Conservation (phyloP, 257 asterid genomes). For the Oldenlandia corymbosa region DNA sequence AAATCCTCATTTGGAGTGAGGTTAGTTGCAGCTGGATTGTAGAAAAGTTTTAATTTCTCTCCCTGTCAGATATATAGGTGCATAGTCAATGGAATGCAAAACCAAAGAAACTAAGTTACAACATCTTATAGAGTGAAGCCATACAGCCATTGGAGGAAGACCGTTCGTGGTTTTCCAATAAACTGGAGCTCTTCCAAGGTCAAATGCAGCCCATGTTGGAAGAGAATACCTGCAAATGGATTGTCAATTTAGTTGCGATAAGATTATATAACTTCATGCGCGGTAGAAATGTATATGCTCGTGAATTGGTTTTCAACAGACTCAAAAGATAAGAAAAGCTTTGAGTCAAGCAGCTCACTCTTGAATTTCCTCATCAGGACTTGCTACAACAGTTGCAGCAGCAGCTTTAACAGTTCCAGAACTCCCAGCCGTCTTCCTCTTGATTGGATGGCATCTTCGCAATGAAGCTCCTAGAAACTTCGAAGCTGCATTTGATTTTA, state of each 20-base stretch:
- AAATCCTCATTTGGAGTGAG: constrained; percentile 55
- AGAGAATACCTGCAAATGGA: constrained; percentile 42
- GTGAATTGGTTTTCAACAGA: too few species aligned
- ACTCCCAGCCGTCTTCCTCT: constrained; percentile 28
- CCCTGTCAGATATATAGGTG: constrained; percentile 40
- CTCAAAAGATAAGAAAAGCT: neutral
- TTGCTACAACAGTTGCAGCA: constrained; percentile 44
- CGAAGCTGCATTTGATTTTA: constrained; percentile 34
- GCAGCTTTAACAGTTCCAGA: constrained; percentile 27
- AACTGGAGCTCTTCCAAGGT: constrained; percentile 78
- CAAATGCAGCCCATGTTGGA: constrained; percentile 85
- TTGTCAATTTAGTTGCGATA: neutral
- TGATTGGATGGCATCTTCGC: constrained; percentile 20
- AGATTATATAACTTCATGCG: too few species aligned
- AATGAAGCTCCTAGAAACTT: constrained; percentile 35
- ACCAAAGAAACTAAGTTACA: neutral
- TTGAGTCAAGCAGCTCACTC: constrained; percentile 44
- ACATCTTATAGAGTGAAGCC: constrained; percentile 16
- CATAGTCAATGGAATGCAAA: constrained; percentile 7
- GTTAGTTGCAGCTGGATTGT: constrained; percentile 67
- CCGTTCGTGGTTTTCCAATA: constrained; percentile 93
- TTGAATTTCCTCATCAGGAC: constrained; percentile 43
- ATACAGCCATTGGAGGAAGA: constrained; percentile 77
- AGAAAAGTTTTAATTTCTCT: constrained; percentile 62
- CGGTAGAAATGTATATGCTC: too few species aligned